Evolutionary conservation across 1,284 basidiomycete genomes (phyloP).

Genomic region (Apiotrichum gamsii): DNA sequence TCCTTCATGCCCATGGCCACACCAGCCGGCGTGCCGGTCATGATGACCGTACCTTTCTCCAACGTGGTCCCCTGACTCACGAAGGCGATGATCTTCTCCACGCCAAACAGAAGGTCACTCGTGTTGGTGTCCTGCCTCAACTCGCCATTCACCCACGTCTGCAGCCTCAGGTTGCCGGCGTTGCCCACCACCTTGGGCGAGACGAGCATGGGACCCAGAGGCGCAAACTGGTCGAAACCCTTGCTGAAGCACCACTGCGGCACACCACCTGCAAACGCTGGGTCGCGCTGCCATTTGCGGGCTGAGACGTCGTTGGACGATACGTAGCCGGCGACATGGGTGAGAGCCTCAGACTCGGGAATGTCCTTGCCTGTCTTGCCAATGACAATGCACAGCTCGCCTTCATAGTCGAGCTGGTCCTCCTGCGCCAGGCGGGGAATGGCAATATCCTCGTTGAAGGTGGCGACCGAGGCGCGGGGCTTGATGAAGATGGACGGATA

Average conservation of each 20-base stretch:
- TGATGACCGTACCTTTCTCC: constrained; percentile 67
- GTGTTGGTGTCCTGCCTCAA: constrained; percentile 10
- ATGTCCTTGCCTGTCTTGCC: constrained; percentile 38
- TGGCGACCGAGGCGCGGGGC: constrained; percentile 63
- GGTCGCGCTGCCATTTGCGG: constrained; percentile 21
- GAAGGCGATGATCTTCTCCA: constrained; percentile 52
- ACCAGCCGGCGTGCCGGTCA: constrained; percentile 64
- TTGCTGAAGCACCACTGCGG: constrained; percentile 26
- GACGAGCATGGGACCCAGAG: constrained; percentile 69
- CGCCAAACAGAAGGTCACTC: constrained; percentile 17
- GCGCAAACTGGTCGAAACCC: constrained; percentile 43
- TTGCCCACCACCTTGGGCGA: constrained; percentile 42
- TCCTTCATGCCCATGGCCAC: too few species aligned
- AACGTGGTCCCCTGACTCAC: constrained; percentile 79
- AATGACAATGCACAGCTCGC: constrained; percentile 42
- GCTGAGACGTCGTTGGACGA: constrained; percentile 62
- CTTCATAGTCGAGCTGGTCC: constrained; percentile 49
- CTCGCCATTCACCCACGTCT: constrained; percentile 16
- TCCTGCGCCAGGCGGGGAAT: constrained; percentile 66
- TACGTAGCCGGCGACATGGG: constrained; percentile 74
- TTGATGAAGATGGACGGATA: constrained; percentile 74
- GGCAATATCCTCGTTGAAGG: constrained; percentile 59
- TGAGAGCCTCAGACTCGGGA: constrained; percentile 62
- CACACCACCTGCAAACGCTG: constrained; percentile 14
- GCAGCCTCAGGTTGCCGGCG: constrained; percentile 8